These are phyloP conservation scores for Eimeria sp. DNA, from an alignment of 169 alveolate species.

Conservation along the genomic window DNA sequence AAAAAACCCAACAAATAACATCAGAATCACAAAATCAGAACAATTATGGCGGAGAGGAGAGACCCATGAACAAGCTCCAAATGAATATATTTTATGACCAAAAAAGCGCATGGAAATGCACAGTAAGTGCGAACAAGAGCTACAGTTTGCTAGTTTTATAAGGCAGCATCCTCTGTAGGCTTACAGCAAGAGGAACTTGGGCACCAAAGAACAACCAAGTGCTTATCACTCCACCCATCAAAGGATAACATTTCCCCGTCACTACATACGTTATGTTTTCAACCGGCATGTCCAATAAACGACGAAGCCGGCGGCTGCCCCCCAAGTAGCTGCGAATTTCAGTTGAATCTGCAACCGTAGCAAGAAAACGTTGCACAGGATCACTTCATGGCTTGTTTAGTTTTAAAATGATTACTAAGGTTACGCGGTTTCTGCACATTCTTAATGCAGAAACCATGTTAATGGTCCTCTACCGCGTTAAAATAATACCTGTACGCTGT, in stretches of 20 bases:
- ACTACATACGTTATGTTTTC: constrained; percentile 79
- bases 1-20: neutral
- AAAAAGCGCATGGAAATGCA: neutral
- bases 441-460: neutral
- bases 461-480: neutral
- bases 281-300: constrained; percentile 78
- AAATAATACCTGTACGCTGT: neutral
- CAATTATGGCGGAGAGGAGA: neutral
- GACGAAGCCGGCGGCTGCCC: constrained; percentile 77
- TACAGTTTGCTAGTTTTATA: neutral
- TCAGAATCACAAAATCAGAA: neutral
- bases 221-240: constrained; percentile 87
- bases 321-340: constrained; percentile 79
- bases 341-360: constrained; percentile 47
- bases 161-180: neutral
- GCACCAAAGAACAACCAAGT: constrained; percentile 87
- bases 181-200: constrained; percentile 82
- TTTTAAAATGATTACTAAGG: neutral
- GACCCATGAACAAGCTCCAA: neutral
- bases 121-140: neutral
- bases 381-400: neutral
- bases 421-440: neutral
- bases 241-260: constrained; percentile 85
- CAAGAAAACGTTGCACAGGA: neutral
- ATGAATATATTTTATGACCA: neutral